Conservation (phyloP, 495 filamentous ascomycete species). For the Tuber brumale region DNA sequence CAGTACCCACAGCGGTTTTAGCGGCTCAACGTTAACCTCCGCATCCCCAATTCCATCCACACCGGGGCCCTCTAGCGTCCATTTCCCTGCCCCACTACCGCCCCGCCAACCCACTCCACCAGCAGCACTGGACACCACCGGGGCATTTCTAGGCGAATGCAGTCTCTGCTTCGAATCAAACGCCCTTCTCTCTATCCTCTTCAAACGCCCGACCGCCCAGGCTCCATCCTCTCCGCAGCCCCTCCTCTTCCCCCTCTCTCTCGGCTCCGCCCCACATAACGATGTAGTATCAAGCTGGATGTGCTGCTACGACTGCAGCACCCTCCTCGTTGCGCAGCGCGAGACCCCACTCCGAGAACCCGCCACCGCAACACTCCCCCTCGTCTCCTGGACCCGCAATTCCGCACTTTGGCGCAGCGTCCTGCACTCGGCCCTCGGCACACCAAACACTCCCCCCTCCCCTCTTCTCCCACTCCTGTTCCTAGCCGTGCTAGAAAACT, state of each 20-base stretch:
- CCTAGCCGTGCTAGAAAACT: slow-evolving; percentile 41
- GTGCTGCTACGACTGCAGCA: slow-evolving; percentile 40
- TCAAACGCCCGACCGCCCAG: slow-evolving; percentile 37
- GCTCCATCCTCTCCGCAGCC: slow-evolving; percentile 17
- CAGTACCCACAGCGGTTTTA: slow-evolving; percentile 15
- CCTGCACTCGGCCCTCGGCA: slow-evolving; percentile 39
- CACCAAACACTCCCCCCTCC: slow-evolving; percentile 31
- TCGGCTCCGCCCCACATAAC: slow-evolving; percentile 30
- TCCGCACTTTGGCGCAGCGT: slow-evolving; percentile 33
- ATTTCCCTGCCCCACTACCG: not conserved
- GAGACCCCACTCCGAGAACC: slow-evolving; percentile 32
- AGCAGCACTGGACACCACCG: slow-evolving; percentile 14
- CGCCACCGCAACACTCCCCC: slow-evolving; percentile 29
- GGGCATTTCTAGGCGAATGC: slow-evolving; percentile 41
- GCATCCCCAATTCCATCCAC: not conserved
- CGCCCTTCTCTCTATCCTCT: slow-evolving; percentile 41
- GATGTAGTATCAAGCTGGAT: slow-evolving; percentile 42
- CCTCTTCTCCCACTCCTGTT: slow-evolving; percentile 42
- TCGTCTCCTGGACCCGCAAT: slow-evolving; percentile 28
- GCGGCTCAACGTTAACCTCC: not conserved
- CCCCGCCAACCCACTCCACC: slow-evolving; percentile 3
- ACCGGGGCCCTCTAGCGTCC: not conserved
- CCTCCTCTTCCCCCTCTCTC: slow-evolving; percentile 40
- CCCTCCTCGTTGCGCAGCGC: slow-evolving; percentile 21
- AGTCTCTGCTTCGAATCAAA: slow-evolving; percentile 44